Percentiles rank a stretch among this genome's conserved stretches.
phyloP scores from a whole-genome alignment of 106 monocot species.

The Allium cepa region DNA sequence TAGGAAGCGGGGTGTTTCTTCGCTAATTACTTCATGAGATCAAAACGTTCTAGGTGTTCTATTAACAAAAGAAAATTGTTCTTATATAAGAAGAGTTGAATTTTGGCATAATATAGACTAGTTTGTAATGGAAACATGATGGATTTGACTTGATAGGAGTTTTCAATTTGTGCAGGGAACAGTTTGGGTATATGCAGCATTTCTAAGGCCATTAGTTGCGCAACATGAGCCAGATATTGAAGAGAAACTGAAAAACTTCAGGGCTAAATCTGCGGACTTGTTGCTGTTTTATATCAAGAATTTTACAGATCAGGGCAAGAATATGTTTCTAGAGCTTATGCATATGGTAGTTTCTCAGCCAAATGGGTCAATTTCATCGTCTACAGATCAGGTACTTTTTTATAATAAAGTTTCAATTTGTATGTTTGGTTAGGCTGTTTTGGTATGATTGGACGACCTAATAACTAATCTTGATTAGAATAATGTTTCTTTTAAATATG shows the following conservation, averaged over 20 bases:
- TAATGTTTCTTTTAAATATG: too few species aligned
- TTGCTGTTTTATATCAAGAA: constrained; percentile 27
- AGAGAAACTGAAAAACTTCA: constrained; percentile 17
- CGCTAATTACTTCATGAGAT: too few species aligned
- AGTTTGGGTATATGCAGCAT: constrained; percentile 22
- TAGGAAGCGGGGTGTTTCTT: too few species aligned
- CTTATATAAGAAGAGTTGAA: too few species aligned
- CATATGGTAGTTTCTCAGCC: constrained; percentile 12
- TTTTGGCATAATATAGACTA: too few species aligned
- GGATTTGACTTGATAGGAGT: too few species aligned
- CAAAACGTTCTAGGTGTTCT: too few species aligned
- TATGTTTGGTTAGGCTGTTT: neutral
- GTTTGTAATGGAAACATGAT: too few species aligned
- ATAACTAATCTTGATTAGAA: neutral
- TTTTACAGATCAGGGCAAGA: constrained; percentile 20
- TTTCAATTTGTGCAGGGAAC: constrained; percentile 10
- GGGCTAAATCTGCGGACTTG: constrained; percentile 18
- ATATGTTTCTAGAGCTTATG: constrained; percentile 18
- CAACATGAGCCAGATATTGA: constrained; percentile 29
- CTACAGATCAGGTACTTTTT: neutral
- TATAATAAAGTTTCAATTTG: neutral
- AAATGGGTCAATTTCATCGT: constrained; percentile 1
- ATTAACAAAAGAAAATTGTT: too few species aligned
- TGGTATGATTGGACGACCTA: neutral
- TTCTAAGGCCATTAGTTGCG: constrained; percentile 20